These are phyloP conservation scores for Paraurostyla sp. DNA, from an alignment of 73 alveolate genomes.

Conservation along the genomic window DNA sequence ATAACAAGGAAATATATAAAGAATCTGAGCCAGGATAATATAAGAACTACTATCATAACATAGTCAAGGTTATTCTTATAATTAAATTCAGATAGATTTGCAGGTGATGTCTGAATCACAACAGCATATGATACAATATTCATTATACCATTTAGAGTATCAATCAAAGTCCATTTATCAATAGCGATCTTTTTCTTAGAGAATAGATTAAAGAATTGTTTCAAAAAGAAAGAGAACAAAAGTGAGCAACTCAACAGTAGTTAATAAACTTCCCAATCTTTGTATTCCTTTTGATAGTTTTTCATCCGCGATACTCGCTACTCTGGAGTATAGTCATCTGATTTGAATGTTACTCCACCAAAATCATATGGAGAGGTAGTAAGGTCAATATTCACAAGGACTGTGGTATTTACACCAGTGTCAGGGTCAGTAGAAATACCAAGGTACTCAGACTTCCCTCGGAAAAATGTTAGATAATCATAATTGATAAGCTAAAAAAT, in stretches of 20 bases:
- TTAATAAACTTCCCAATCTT: background rate
- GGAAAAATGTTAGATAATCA: slow-evolving; percentile 35
- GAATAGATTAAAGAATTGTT: slow-evolving; percentile 12
- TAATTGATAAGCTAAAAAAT: slow-evolving; percentile 47
- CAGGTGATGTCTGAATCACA: background rate
- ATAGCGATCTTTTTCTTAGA: background rate
- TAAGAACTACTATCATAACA: slow-evolving; percentile 52
- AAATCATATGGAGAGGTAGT: slow-evolving; percentile 29
- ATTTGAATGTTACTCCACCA: background rate
- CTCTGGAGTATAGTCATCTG: slow-evolving; percentile 19
- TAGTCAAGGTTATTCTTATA: slow-evolving; percentile 41
- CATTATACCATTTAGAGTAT: slow-evolving; percentile 53
- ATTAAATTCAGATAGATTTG: background rate
- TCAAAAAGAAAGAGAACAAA: slow-evolving; percentile 5
- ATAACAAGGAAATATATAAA: slow-evolving; percentile 50
- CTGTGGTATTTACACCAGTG: background rate
- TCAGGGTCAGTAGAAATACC: background rate
- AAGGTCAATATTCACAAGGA: slow-evolving; percentile 6
- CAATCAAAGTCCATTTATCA: slow-evolving; percentile 61
- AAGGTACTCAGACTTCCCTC: slow-evolving; percentile 11
- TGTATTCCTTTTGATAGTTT: background rate
- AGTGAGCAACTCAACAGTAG: slow-evolving; percentile 23
- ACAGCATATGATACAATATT: slow-evolving; percentile 28
- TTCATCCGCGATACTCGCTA: background rate
- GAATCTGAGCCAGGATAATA: slow-evolving; percentile 64